phyloP scores from a whole-genome alignment of 371 early-diverging fungal species.

The Batkoa obscura region DNA sequence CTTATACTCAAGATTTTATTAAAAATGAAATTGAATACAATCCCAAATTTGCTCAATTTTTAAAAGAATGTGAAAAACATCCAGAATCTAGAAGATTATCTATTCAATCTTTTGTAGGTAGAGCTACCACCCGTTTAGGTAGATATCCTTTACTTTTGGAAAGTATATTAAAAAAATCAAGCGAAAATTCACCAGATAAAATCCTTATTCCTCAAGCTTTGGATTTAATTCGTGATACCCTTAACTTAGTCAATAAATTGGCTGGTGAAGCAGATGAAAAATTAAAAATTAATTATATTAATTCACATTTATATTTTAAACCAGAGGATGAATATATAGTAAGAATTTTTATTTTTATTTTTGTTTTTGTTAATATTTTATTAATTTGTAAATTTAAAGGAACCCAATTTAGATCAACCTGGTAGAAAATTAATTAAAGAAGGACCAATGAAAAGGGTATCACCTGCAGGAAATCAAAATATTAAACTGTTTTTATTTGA shows the following conservation, averaged over 20 bases:
- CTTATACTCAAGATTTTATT: slow-evolving; percentile 60
- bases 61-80: slow-evolving; percentile 38
- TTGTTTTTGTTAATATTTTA: not conserved
- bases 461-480: not conserved
- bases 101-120: slow-evolving; percentile 57
- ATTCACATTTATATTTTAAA: not conserved
- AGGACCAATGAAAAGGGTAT: not conserved
- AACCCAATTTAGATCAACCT: not conserved
- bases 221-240: slow-evolving; percentile 33
- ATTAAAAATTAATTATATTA: slow-evolving; percentile 1
- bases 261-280: slow-evolving; percentile 2
- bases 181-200: slow-evolving; percentile 58
- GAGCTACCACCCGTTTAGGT: slow-evolving; percentile 75
- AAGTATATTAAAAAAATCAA: slow-evolving; percentile 63
- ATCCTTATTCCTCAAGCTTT: slow-evolving; percentile 35
- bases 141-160: slow-evolving; percentile 71
- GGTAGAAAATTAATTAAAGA: not conserved
- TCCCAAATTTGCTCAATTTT: slow-evolving; percentile 23
- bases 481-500: slow-evolving; percentile 68
- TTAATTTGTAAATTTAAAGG: not conserved
- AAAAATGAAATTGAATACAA: slow-evolving; percentile 57
- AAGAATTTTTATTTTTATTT: not conserved
- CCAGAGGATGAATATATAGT: not conserved
- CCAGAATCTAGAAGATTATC: slow-evolving; percentile 67
- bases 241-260: slow-evolving; percentile 14